Evolutionary conservation across 768 basidiomycete genomes (phyloP).

Genomic region (Trametes sanguinea): DNA sequence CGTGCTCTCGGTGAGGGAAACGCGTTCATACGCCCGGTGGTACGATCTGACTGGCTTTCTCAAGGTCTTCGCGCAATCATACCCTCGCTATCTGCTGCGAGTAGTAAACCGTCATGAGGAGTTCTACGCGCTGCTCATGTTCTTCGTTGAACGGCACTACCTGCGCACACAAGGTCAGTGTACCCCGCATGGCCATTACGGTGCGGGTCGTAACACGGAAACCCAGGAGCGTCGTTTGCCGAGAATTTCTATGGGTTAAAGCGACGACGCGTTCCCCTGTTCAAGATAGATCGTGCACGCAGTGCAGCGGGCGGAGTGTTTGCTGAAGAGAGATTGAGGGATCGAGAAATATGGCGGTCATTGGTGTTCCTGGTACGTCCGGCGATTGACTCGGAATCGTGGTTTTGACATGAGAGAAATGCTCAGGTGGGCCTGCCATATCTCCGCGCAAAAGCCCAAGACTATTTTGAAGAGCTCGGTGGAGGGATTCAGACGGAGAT

Average conservation of each 20-base stretch:
- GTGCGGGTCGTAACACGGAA: background rate
- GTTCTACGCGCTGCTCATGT: constrained; percentile 87
- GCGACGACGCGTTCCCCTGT: constrained; percentile 68
- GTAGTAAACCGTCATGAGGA: constrained; percentile 96
- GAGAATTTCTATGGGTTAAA: constrained; percentile 97
- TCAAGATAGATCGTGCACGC: constrained; percentile 66
- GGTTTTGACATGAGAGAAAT: background rate
- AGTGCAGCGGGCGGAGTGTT: constrained; percentile 70
- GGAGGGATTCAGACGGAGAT: constrained; percentile 75
- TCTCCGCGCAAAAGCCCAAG: constrained; percentile 82
- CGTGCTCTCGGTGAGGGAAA: constrained; percentile 73
- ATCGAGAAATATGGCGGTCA: constrained; percentile 71
- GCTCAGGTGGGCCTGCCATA: constrained; percentile 85
- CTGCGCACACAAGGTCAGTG: constrained; percentile 79
- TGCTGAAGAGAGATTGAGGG: constrained; percentile 63
- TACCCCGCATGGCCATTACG: background rate
- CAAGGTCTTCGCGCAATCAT: constrained; percentile 91
- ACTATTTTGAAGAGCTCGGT: constrained; percentile 88
- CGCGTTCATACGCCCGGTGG: background rate
- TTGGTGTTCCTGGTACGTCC: constrained; percentile 74
- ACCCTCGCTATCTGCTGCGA: constrained; percentile 89
- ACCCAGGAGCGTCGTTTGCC: constrained; percentile 87
- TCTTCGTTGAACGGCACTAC: constrained; percentile 89
- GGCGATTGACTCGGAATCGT: constrained; percentile 5
- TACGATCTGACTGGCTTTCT: constrained; percentile 1